A percentile compares a stretch with the other conserved stretches of the same genome.
These are phyloP conservation scores for Amniculicola lignicola DNA, from an alignment of 495 filamentous ascomycete genomes.

Conservation along the genomic window DNA sequence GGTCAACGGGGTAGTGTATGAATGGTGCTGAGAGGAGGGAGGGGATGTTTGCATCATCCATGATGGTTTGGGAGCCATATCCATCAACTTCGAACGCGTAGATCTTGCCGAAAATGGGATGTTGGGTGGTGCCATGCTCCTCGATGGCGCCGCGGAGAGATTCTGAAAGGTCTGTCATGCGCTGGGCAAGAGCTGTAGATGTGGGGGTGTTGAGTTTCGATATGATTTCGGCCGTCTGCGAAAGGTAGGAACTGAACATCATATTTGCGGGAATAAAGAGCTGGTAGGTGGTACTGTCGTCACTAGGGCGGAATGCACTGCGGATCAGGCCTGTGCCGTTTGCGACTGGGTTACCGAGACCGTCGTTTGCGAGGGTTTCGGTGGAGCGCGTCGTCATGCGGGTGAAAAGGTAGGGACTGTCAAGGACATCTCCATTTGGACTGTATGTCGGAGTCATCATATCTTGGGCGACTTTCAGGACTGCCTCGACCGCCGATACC, in stretches of 20 bases:
- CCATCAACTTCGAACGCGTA: conserved; percentile 64
- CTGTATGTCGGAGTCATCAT: conserved; percentile 60
- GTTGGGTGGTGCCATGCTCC: conserved; percentile 49
- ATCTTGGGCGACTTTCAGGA: conserved; percentile 55
- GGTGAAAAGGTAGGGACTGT: conserved; percentile 56
- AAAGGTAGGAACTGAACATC: conserved; percentile 62
- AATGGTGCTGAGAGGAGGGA: conserved; percentile 54
- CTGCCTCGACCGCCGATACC: conserved; percentile 54
- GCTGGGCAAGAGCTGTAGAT: conserved; percentile 44
- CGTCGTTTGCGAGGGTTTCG: conserved; percentile 61
- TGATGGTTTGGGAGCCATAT: conserved; percentile 51
- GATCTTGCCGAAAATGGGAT: conserved; percentile 47
- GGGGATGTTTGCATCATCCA: conserved; percentile 65
- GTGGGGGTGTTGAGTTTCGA: conserved; percentile 44
- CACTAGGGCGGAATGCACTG: conserved; percentile 61
- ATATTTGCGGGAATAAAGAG: conserved; percentile 65
- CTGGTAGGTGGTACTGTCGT: conserved; percentile 60
- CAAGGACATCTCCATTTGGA: conserved; percentile 51
- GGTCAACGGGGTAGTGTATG: conserved; percentile 47
- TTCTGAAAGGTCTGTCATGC: conserved; percentile 52
- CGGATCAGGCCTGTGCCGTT: conserved; percentile 60
- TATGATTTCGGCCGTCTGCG: conserved; percentile 54
- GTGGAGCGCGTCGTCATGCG: conserved; percentile 55
- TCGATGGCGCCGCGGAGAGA: conserved; percentile 53
- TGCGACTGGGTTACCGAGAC: conserved; percentile 55